These are phyloP conservation scores for Kwoniella newhampshirensis DNA, from an alignment of 768 basidiomycete genomes.

Conservation along the genomic window DNA sequence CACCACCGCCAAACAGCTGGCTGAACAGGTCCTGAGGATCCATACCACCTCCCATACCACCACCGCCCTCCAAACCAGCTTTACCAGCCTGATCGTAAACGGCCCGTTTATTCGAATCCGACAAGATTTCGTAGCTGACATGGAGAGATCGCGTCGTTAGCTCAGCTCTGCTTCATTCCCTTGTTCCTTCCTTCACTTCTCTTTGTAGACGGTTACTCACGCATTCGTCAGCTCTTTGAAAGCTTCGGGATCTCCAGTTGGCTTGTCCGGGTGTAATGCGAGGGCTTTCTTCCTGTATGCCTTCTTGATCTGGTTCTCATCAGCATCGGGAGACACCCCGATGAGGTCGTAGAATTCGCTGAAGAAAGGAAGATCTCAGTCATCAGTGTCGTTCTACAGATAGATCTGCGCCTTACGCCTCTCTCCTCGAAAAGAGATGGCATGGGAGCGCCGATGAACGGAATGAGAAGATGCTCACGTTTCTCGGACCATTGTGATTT, in stretches of 20 bases:
- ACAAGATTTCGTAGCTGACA: constrained; percentile 83
- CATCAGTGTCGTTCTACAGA: background rate
- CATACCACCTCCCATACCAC: constrained; percentile 60
- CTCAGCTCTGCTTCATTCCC: background rate
- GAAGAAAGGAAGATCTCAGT: background rate
- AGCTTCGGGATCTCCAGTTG: constrained; percentile 88
- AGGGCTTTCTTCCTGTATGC: constrained; percentile 76
- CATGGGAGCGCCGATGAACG: background rate
- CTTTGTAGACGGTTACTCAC: constrained; percentile 16
- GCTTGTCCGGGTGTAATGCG: constrained; percentile 34
- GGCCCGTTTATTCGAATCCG: constrained; percentile 62
- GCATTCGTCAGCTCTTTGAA: constrained; percentile 83
- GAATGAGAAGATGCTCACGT: constrained; percentile 29
- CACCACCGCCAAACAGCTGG: constrained; percentile 71
- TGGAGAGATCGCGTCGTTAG: background rate
- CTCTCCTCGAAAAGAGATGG: constrained; percentile 1
- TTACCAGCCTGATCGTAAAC: constrained; percentile 87
- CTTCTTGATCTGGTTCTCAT: constrained; percentile 78
- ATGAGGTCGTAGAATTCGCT: constrained; percentile 67
- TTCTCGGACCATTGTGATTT: constrained; percentile 43
- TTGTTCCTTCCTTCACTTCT: constrained; percentile 12
- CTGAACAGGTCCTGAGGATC: constrained; percentile 98
- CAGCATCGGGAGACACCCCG: constrained; percentile 74
- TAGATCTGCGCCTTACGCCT: too few species aligned
- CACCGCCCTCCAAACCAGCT: constrained; percentile 62